Conservation (phyloP, 1,284 basidiomycete genomes). For the Microbotryum silenes-acaulis region DNA sequence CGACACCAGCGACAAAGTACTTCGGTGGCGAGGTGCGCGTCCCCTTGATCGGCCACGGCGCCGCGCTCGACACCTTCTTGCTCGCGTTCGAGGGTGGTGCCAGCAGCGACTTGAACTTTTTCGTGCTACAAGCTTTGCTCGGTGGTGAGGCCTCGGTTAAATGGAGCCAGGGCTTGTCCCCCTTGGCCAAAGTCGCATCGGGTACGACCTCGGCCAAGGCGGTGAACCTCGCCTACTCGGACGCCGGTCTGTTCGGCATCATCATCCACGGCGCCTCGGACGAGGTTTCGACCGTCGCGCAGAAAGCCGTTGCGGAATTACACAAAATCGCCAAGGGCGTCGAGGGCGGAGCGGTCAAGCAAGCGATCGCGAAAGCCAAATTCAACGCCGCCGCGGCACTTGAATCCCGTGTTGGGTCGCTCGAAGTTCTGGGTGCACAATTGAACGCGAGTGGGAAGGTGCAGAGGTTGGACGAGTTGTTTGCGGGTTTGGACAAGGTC, state of each 20-base stretch:
- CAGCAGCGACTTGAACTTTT: constrained; percentile 57
- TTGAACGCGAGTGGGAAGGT: constrained; percentile 17
- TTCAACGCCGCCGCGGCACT: constrained; percentile 63
- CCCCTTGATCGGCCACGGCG: constrained; percentile 63
- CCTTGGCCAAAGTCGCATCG: constrained; percentile 50
- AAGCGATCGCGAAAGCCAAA: constrained; percentile 76
- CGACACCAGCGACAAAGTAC: constrained; percentile 54
- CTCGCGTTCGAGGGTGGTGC: constrained; percentile 45
- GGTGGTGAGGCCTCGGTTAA: constrained; percentile 65
- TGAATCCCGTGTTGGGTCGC: constrained; percentile 50
- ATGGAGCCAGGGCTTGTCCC: constrained; percentile 67
- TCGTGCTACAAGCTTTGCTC: constrained; percentile 68
- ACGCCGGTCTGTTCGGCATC: constrained; percentile 75
- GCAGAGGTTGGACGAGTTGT: constrained; percentile 35
- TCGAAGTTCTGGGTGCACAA: constrained; percentile 31
- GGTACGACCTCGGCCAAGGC: constrained; percentile 53
- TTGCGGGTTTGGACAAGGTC: constrained; percentile 35
- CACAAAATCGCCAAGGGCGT: constrained; percentile 52
- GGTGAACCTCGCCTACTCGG: constrained; percentile 77
- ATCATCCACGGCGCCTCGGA: constrained; percentile 53
- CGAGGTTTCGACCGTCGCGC: constrained; percentile 56
- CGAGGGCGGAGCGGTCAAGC: constrained; percentile 64
- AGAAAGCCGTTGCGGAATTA: constrained; percentile 59
- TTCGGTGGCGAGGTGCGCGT: constrained; percentile 78
- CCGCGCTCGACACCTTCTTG: constrained; percentile 36